Conservation (phyloP, 768 basidiomycete genomes). For the Neoboletus brunneissimus region DNA sequence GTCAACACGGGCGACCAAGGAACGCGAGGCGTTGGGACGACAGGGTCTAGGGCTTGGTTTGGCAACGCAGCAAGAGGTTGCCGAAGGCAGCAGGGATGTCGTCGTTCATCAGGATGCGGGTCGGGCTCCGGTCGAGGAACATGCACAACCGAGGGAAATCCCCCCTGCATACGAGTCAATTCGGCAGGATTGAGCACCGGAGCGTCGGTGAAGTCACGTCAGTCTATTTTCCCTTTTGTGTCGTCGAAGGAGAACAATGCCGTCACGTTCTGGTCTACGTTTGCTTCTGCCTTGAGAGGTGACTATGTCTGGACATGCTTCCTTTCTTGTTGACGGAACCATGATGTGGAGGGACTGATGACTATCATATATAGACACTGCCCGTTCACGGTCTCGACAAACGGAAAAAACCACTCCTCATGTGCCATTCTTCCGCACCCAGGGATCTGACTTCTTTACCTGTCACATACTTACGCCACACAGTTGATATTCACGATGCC, state of each 20-base stretch:
- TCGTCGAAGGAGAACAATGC: neutral
- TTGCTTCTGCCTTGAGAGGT: neutral
- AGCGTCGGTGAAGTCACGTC: neutral
- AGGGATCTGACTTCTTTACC: neutral
- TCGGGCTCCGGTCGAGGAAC: constrained; percentile 20
- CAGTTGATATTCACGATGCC: neutral
- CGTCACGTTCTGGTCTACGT: neutral
- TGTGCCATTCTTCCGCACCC: neutral
- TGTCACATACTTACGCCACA: constrained; percentile 7
- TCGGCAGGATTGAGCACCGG: constrained; percentile 11
- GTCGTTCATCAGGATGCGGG: constrained; percentile 31
- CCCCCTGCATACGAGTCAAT: constrained; percentile 32
- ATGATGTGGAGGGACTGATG: neutral
- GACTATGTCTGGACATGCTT: neutral
- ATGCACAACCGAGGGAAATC: constrained; percentile 22
- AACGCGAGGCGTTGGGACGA: constrained; percentile 19
- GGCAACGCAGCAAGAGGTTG: constrained; percentile 21
- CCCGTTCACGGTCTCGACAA: neutral
- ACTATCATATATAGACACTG: neutral
- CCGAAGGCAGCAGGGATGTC: constrained; percentile 21
- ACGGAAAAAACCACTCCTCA: neutral
- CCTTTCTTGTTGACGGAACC: neutral
- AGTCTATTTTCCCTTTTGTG: neutral
- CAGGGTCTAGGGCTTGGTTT: constrained; percentile 8
- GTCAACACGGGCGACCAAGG: constrained; percentile 15